Conservation (phyloP, 495 filamentous ascomycete species). For the Umbilicaria muhlenbergii region DNA sequence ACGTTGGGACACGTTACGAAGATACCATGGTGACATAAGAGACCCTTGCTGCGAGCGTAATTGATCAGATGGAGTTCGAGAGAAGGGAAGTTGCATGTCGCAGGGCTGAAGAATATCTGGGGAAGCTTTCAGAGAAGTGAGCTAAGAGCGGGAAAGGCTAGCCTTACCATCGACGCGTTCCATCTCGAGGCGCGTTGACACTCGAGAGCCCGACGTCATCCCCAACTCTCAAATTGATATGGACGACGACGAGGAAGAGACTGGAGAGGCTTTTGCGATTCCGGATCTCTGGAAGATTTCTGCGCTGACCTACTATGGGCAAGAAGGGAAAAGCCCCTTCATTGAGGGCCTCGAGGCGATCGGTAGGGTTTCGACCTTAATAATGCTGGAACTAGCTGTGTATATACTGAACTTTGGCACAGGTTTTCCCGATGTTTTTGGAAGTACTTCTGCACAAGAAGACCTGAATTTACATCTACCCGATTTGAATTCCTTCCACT, state of each 20-base stretch:
- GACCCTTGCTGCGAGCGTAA: constrained; percentile 22
- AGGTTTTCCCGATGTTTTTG: too few relatives aligned
- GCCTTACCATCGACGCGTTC: too few relatives aligned
- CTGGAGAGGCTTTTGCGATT: constrained; percentile 51
- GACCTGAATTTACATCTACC: neutral
- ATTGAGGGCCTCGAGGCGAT: too few relatives aligned
- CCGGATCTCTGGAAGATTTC: constrained; percentile 48
- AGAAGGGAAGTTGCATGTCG: too few relatives aligned
- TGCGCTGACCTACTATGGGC: constrained; percentile 22
- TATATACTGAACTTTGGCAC: too few relatives aligned
- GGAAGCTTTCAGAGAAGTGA: too few relatives aligned
- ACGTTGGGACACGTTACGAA: neutral
- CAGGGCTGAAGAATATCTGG: too few relatives aligned
- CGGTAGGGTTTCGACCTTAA: too few relatives aligned
- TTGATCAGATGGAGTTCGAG: neutral
- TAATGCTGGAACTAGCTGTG: too few relatives aligned
- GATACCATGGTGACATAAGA: constrained; percentile 10
- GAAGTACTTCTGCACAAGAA: neutral
- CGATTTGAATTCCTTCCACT: neutral
- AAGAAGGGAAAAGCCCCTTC: constrained; percentile 1
- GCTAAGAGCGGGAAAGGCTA: too few relatives aligned
- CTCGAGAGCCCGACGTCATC: constrained; percentile 6
- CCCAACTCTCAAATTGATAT: constrained; percentile 12
- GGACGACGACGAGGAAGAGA: constrained; percentile 32
- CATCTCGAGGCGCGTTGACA: constrained; percentile 9